Evolutionary conservation across 2,329 filamentous ascomycete genomes (phyloP).

Genomic region (Amesomyces nigricolor): DNA sequence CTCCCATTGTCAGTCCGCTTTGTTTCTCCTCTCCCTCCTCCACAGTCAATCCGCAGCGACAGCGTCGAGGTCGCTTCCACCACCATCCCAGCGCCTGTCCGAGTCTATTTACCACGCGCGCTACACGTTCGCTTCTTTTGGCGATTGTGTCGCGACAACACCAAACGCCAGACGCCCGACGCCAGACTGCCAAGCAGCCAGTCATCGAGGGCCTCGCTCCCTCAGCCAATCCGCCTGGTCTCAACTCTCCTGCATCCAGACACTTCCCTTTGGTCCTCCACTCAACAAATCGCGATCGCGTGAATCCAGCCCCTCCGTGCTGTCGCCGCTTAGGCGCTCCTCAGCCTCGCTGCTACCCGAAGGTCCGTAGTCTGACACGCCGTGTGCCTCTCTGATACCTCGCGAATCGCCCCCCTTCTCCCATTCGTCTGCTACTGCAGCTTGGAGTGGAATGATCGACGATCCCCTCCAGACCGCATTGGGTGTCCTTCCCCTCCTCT

Average conservation of each 20-base stretch:
- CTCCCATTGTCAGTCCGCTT: not conserved
- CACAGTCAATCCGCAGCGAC: not conserved
- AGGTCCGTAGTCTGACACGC: constrained; percentile 17
- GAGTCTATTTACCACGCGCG: not conserved
- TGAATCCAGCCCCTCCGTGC: constrained; percentile 10
- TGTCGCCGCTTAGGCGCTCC: constrained; percentile 9
- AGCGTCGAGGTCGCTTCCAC: not conserved
- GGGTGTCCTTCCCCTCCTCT: not conserved
- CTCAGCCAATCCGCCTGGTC: constrained; percentile 25
- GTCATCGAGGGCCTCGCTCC: constrained; percentile 9
- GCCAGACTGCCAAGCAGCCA: constrained; percentile 13
- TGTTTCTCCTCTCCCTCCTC: not conserved
- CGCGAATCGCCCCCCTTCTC: constrained; percentile 3
- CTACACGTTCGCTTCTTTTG: not conserved
- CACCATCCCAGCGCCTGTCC: too few species aligned
- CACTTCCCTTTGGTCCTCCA: constrained; percentile 13
- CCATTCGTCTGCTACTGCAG: not conserved
- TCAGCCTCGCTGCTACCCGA: constrained; percentile 5
- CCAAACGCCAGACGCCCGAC: not conserved
- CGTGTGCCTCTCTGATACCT: constrained; percentile 18
- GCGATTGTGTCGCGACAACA: not conserved
- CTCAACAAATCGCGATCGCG: constrained; percentile 13
- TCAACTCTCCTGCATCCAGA: constrained; percentile 15
- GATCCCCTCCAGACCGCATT: not conserved
- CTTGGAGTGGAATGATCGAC: not conserved